Conservation (phyloP, 2,329 filamentous ascomycete species). For the Clonostachys sp. region DNA sequence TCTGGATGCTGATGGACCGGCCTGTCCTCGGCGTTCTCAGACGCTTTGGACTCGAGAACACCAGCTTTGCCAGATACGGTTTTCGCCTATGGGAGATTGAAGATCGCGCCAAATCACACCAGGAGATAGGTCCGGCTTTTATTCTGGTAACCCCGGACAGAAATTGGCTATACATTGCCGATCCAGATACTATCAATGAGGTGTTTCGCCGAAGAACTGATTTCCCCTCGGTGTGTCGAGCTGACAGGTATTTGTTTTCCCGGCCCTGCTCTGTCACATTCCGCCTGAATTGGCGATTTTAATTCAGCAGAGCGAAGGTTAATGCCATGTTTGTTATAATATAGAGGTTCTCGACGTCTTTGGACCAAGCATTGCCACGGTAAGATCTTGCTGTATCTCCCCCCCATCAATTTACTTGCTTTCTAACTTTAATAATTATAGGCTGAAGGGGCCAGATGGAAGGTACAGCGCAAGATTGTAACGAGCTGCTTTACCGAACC, state of each 20-base stretch:
- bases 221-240: conserved; percentile 1
- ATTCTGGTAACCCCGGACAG: conserved; percentile 3
- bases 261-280: background rate
- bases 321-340: background rate
- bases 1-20: conserved; percentile 20
- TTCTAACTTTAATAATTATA: background rate
- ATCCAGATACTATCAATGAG: conserved; percentile 4
- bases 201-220: background rate
- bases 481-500: background rate
- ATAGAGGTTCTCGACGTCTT: conserved; percentile 1
- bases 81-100: conserved; percentile 17
- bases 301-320: background rate
- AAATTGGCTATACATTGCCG: conserved; percentile 4
- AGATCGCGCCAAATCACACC: conserved; percentile 13
- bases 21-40: conserved; percentile 10
- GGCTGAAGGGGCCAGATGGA: background rate
- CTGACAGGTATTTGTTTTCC: background rate
- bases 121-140: conserved; percentile 15
- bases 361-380: background rate
- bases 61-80: conserved; percentile 22
- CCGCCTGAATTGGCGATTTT: background rate
- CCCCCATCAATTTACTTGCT: background rate
- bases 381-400: background rate
- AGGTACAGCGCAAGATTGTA: background rate
- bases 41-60: conserved; percentile 12